A percentile compares a stretch with the other conserved stretches of the same genome.
Evolutionary conservation across 495 filamentous ascomycete genomes (phyloP).

Genomic region (Aspergillus haitiensis): DNA sequence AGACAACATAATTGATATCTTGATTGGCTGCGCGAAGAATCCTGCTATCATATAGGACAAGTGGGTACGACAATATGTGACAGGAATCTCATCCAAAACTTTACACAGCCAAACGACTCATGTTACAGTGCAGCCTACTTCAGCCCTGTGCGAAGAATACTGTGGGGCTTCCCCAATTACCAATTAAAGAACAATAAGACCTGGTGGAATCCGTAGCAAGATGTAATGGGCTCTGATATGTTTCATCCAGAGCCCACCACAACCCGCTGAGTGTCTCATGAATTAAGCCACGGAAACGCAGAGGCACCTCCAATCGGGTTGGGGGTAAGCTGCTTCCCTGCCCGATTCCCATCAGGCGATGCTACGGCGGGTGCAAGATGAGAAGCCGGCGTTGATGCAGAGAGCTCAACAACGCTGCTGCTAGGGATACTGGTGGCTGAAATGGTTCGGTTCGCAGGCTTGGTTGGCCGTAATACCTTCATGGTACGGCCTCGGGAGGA

Average conservation of each 20-base stretch:
- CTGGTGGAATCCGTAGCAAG: neutral
- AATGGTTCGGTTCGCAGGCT: conserved; percentile 47
- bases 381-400: conserved; percentile 20
- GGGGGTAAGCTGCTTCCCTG: conserved; percentile 54
- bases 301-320: conserved; percentile 93
- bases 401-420: conserved; percentile 30
- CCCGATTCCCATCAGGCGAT: conserved; percentile 33
- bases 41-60: conserved; percentile 20
- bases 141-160: neutral
- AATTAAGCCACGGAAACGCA: conserved; percentile 91
- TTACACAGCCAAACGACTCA: neutral
- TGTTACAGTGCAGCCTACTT: neutral
- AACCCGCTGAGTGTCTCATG: conserved; percentile 22
- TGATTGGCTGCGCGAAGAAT: conserved; percentile 21
- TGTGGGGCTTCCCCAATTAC: neutral
- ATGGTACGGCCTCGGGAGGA: conserved; percentile 57
- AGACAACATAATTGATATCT: conserved; percentile 2
- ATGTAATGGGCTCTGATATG: conserved; percentile 21
- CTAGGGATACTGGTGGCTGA: conserved; percentile 33
- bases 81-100: conserved; percentile 16
- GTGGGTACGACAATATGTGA: neutral
- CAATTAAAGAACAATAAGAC: neutral
- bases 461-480: conserved; percentile 76
- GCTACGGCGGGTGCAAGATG: conserved; percentile 29
- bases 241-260: conserved; percentile 31